phyloP scores from a whole-genome alignment of 2,329 filamentous ascomycete species.

The Scedosporium dehoogii region DNA sequence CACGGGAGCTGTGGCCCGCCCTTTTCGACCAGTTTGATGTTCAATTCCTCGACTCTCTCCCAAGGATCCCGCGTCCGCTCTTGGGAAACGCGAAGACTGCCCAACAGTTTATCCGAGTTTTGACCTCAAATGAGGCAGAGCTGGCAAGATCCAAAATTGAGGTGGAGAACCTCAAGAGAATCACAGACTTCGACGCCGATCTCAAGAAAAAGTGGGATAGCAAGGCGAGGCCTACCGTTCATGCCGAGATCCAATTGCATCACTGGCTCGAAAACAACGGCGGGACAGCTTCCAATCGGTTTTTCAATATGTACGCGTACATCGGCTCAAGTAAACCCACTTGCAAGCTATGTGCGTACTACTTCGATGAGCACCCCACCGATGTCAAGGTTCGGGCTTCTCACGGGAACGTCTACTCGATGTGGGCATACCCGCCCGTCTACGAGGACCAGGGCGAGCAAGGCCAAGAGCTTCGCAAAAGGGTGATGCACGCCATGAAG shows the following conservation, averaged over 20 bases:
- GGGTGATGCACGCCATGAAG: constrained; percentile 17
- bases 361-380: constrained; percentile 19
- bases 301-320: constrained; percentile 23
- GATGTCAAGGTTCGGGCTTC: constrained; percentile 18
- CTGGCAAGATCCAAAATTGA: constrained; percentile 8
- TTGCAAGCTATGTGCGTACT: constrained; percentile 27
- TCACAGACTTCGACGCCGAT: constrained; percentile 14
- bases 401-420: constrained; percentile 27
- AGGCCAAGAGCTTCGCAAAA: constrained; percentile 10
- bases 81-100: constrained; percentile 13
- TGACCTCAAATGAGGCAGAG: constrained; percentile 8
- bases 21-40: constrained; percentile 22
- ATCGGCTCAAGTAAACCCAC: constrained; percentile 32
- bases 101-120: constrained; percentile 13
- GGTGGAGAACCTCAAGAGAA: constrained; percentile 13
- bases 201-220: constrained; percentile 13
- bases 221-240: constrained; percentile 20
- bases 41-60: constrained; percentile 14
- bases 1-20: constrained; percentile 15
- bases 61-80: constrained; percentile 10
- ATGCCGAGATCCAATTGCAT: constrained; percentile 24
- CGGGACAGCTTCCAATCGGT: constrained; percentile 8
- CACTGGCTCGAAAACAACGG: constrained; percentile 13
- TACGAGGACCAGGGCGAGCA: constrained; percentile 8
- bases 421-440: constrained; percentile 27